Evolutionary conservation across 1,139 yeast genomes (phyloP), one percentile per base, ranked within the genome.

Genomic region (Geotrichum armillariae): DNA sequence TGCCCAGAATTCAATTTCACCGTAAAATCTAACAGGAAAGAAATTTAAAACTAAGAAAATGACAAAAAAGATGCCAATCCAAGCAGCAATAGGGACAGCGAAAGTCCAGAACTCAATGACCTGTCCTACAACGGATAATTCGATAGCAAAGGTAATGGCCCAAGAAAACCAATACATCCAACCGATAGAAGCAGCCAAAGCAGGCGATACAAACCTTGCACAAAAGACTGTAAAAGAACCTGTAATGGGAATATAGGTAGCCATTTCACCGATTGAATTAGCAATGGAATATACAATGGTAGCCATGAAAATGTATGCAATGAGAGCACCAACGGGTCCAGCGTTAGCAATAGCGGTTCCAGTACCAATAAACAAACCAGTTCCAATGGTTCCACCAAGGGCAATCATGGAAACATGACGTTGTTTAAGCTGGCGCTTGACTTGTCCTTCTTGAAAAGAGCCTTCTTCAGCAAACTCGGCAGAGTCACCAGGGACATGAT

Each of bases 271-370:
- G 42, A 82, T 67, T 20, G 78, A 66, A 42, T 80, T 64, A 82
- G 82, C 77, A 23, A 83, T 78, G 53, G 77, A 65, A 54, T 77
- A 81, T 7, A 80, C 83, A 37, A 79, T 65, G 3, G 72, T 44
- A 1, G 83, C 83, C 56, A 78, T 73, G 35, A 80, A 66, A 17
- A 68, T 46, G 57, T 78, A 80, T 3, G 87, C 75, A 39, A 84
- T 72, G 42, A 85, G 72, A 46, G 83, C 76, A 35, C 86, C 77
- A 14, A 77, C 90, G 3, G 91, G 90, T 18, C 93, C 93, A 4
- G 85, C 87, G 34, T 73, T 70, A 5, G 32, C 14, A 54, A 83
- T 70, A 1, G 89, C 82, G 12, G 79, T 68, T 47, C 87, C 86
- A 9, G 88, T 82, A 59, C 90, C 89, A 59, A 85, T 80, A 58